Conservation (phyloP, 2,329 filamentous ascomycete genomes). For the Aspergillus sp. region DNA sequence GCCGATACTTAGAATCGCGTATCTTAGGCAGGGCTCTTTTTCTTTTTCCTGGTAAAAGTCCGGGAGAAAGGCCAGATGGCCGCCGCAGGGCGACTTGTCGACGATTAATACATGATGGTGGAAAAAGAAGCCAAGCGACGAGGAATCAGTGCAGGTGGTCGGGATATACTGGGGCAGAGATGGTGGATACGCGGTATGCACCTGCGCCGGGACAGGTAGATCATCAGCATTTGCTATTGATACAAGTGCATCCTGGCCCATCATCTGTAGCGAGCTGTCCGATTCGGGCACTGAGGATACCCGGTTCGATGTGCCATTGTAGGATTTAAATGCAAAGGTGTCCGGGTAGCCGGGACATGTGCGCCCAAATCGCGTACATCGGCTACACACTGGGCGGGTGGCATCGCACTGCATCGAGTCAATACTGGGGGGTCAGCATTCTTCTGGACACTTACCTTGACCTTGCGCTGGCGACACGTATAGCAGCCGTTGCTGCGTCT, state of each 20-base stretch:
- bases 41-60: neutral
- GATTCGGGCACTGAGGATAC: too few species aligned
- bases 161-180: neutral
- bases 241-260: too few species aligned
- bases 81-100: neutral
- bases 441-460: neutral
- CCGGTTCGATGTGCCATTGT: neutral
- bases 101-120: neutral
- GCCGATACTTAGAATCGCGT: neutral
- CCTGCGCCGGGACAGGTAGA: too few species aligned
- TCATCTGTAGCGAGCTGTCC: too few species aligned
- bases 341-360: neutral
- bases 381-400: neutral
- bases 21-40: neutral
- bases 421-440: neutral
- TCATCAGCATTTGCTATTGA: too few species aligned
- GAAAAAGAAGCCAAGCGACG: neutral
- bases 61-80: neutral
- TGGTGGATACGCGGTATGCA: neutral
- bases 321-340: neutral
- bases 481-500: neutral
- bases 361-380: neutral
- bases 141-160: neutral
- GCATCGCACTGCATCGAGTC: neutral
- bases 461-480: constrained; percentile 1